Conservation (phyloP, 1,284 basidiomycete species). For the Trichosporon sp. region DNA sequence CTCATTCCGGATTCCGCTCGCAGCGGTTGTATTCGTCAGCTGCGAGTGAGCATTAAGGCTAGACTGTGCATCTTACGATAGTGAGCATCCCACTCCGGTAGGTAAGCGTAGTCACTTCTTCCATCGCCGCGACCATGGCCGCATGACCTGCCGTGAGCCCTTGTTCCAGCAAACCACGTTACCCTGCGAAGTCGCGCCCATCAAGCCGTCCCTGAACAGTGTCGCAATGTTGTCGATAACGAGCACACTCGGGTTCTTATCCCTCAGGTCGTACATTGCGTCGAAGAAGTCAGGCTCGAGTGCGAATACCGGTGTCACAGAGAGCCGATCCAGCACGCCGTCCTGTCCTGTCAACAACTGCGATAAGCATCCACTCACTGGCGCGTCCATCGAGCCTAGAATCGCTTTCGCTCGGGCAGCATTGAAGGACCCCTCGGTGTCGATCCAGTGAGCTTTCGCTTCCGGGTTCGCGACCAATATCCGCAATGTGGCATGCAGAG, state of each 20-base stretch:
- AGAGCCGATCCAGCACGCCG: conserved; percentile 30
- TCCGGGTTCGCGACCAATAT: conserved; percentile 22
- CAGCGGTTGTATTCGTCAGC: conserved; percentile 37
- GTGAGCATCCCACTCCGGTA: conserved; percentile 26
- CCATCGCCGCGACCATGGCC: conserved; percentile 42
- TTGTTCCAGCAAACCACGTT: background rate
- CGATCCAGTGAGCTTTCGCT: conserved; percentile 41
- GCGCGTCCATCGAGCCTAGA: conserved; percentile 10
- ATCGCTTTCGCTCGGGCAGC: conserved; percentile 34
- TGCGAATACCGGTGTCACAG: conserved; percentile 32
- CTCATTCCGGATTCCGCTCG: conserved; percentile 34
- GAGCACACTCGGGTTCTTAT: conserved; percentile 12
- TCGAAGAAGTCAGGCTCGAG: conserved; percentile 38
- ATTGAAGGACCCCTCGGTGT: conserved; percentile 43
- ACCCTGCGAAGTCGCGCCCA: conserved; percentile 41
- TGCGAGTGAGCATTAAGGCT: conserved; percentile 8
- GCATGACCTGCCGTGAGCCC: conserved; percentile 40
- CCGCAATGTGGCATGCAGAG: conserved; percentile 37
- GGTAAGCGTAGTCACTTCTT: conserved; percentile 36
- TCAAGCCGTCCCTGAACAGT: conserved; percentile 40
- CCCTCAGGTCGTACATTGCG: conserved; percentile 16
- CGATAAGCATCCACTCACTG: background rate
- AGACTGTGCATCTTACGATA: conserved; percentile 24
- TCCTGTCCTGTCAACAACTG: background rate
- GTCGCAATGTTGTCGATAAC: conserved; percentile 41